A percentile compares a stretch with the other conserved stretches of the same genome.
phyloP scores from a whole-genome alignment of 768 basidiomycete species.

The Suillus hirtellus region DNA sequence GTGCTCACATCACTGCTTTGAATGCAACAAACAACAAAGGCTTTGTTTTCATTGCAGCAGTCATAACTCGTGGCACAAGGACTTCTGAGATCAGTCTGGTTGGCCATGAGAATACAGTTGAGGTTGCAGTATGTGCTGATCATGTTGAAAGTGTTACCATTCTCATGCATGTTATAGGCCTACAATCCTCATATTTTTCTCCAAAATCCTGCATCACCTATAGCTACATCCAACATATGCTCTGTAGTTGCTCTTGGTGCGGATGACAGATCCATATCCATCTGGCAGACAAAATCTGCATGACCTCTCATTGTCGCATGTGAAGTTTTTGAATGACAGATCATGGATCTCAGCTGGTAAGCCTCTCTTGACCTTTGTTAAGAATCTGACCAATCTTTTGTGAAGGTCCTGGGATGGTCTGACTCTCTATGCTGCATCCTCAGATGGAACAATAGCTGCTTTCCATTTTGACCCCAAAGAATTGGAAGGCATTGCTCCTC shows the following conservation, averaged over 20 bases:
- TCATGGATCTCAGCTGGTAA: slow-evolving; percentile 95
- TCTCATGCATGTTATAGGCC: slow-evolving; percentile 44
- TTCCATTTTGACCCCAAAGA: slow-evolving; percentile 83
- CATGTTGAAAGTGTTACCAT: not conserved
- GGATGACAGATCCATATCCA: slow-evolving; percentile 89
- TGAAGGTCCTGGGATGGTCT: slow-evolving; percentile 89
- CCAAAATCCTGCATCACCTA: slow-evolving; percentile 63
- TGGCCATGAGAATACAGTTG: slow-evolving; percentile 95
- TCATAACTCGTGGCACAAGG: slow-evolving; percentile 89
- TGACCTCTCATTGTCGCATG: slow-evolving; percentile 90
- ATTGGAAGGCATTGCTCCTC: slow-evolving; percentile 77
- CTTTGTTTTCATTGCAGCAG: slow-evolving; percentile 96
- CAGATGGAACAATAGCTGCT: slow-evolving; percentile 91
- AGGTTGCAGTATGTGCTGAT: slow-evolving; percentile 74
- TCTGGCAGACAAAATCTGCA: slow-evolving; percentile 94
- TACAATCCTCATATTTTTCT: slow-evolving; percentile 97
- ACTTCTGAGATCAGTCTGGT: slow-evolving; percentile 91
- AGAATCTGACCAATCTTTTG: slow-evolving; percentile 11
- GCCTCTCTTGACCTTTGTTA: slow-evolving; percentile 24
- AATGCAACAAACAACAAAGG: slow-evolving; percentile 97
- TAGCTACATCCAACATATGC: slow-evolving; percentile 81
- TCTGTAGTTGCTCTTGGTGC: slow-evolving; percentile 93
- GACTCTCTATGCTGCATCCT: slow-evolving; percentile 91
- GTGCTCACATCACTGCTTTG: slow-evolving; percentile 96
- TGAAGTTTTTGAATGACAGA: slow-evolving; percentile 92